Base-by-base conservation (phyloP, 768 basidiomycete species). In the Boletus vinaceobasis region DNA sequence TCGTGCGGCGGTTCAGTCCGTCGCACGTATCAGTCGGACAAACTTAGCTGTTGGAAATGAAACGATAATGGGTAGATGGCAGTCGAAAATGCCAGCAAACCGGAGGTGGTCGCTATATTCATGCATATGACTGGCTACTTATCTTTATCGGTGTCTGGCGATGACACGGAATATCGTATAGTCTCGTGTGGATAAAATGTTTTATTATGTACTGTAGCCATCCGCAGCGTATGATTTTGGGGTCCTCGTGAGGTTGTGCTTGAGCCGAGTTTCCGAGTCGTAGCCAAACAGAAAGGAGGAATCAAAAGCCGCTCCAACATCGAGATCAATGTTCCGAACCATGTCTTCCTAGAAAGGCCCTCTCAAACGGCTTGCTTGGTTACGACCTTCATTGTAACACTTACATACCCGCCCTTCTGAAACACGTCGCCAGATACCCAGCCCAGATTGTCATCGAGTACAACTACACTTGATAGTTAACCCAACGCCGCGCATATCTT, bases 1-100 rank as follows among this genome's bases (percentile, higher is more conserved):
- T 67, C 27, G 64, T 68, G 44, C 55, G 61, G 31, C 64, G 66
- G 35, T 65, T 67, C 4, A 59, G 52, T 29, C 59, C 63, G 19
- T 60, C 64, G 37, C 62, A 57, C 4, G 52, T 43, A 5, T 65
- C 65, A 0, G 50, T 57, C 9, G 65, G 65, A 42, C 57, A 65
- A 29, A 60, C 63, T 11, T 65, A 55, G 39, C 8, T 19, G 5
- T 21, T 45, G 33, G 15, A 17, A 21, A 45, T 7, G 29, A 19
- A 23, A 23, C 4, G 23, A 23, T 23, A 23, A 4, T 23, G 23
- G 14, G 13, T 19, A 14, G 13, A 5, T 29, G 27, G 19, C 7
- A 21, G 19, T 13, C 3, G 13, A 47, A 17, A 14, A 19, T 31
- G 27, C 3, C n/a, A 45, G 4, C 23, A 33, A 29, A n/a, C n/a